Base-by-base conservation (phyloP, 2,329 filamentous ascomycete genomes). In the Ambrosiella beaveri region DNA sequence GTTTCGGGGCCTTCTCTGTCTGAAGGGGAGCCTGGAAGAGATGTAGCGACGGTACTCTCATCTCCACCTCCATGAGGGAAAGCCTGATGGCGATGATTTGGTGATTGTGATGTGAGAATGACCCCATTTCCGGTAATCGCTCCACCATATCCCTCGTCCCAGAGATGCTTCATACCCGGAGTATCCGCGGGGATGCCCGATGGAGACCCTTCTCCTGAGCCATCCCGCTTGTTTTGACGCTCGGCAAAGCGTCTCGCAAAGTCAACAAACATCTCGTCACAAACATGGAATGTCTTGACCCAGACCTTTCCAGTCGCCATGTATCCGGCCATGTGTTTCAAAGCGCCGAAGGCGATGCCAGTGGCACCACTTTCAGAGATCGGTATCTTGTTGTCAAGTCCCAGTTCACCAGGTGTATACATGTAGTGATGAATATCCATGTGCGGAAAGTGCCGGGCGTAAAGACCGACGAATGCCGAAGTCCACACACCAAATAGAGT, bases 401-500 rank as follows among this genome's bases (percentile, higher is more conserved):
- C 45, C 15, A 61, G 49, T 45, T 68, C 71, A 17, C 73, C 70
- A 1, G 70, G 62, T 49, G 63, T 64, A 5, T 71, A 65, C 70
- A 86, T 76, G 64, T 78, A 76, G 2, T 71, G 69, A 9, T 76
- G 69, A 1, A 71, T 72, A 63, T 88, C 84, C 80, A 88, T 86
- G 59, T 78, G 75, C 0, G 81, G 81, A 59, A 87, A 88, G 64
- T 82, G 78, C 50, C 75, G 73, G 9, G 79, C 79, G 65, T 87
- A 88, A 1, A 85, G 73, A 39, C 81, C 80, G 13, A 80, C 74
- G 63, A 85, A 84, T 0, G 79, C 77, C 0, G 83, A 81, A 9
- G 77, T 79, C 73, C 82, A 88, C 44, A 84, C 73, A 1, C 82
- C 78, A 64, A 85, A 87, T 2, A 80, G 75, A 2, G 83, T 76